phyloP scores from a whole-genome alignment of 1,284 basidiomycete species.

The Taiwanofungus camphoratus region DNA sequence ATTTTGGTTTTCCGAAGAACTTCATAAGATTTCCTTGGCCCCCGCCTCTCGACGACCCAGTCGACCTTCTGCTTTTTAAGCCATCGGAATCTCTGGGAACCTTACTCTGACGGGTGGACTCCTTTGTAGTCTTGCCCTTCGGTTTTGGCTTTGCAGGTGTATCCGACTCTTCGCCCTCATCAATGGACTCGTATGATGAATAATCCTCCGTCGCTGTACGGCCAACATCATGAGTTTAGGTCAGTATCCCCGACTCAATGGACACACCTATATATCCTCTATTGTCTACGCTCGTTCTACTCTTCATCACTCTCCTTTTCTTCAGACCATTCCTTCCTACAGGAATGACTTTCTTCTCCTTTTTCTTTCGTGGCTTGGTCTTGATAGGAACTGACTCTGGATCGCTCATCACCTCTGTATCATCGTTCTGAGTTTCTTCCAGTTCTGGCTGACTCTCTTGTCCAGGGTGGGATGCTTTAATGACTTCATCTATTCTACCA shows the following conservation, averaged over 20 bases:
- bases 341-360: slow-evolving; percentile 56
- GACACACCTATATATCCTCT: slow-evolving; percentile 68
- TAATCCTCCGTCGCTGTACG: slow-evolving; percentile 71
- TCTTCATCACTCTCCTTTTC: slow-evolving; percentile 62
- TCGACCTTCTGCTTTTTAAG: slow-evolving; percentile 13
- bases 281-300: slow-evolving; percentile 45
- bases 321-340: slow-evolving; percentile 67
- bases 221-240: neutral
- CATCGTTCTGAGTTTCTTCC: slow-evolving; percentile 15
- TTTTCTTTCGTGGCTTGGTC: slow-evolving; percentile 45
- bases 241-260: neutral
- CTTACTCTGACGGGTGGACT: slow-evolving; percentile 23
- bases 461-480: slow-evolving; percentile 31
- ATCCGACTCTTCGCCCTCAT: slow-evolving; percentile 43
- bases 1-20: slow-evolving; percentile 26
- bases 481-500: slow-evolving; percentile 29
- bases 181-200: slow-evolving; percentile 73
- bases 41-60: slow-evolving; percentile 12
- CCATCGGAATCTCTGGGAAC: slow-evolving; percentile 11
- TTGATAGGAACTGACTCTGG: slow-evolving; percentile 29
- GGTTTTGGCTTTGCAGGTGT: slow-evolving; percentile 21
- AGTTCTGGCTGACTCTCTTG: slow-evolving; percentile 7
- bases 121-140: slow-evolving; percentile 26
- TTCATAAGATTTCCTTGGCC: slow-evolving; percentile 27
- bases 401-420: slow-evolving; percentile 28